Evolutionary conservation across 495 filamentous ascomycete species (phyloP), one percentile per base, ranked within the genome.

Genomic region (Tuber borchii): DNA sequence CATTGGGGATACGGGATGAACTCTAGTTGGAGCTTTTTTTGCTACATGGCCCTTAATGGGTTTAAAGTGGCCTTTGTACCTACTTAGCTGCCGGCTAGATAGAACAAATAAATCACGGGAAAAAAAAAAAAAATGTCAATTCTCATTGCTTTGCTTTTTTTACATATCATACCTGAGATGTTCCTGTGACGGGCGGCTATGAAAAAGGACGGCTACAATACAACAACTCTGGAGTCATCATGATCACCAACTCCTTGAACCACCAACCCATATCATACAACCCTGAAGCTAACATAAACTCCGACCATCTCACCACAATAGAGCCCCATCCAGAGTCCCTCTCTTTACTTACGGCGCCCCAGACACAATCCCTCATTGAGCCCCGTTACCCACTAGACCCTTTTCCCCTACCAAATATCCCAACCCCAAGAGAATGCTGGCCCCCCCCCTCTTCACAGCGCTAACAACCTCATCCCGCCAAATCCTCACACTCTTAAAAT

Each of bases 401-500:
- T 37, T 7, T 51, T 26, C 39, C 48, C 26, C 42, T 40, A 65
- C 48, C 71, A 40, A 72, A 65, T 65, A 26, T 65, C 56, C 26
- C 26, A 79, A 79, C 70, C 31, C 78, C 40, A 80, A 37, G 37
- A 37, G 19, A 78, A 82, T 3, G n/a, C 75, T 5, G 56, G 82
- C 85, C 81, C 71, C 81, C 40, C 89, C 89, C 40, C 84, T 97
- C 3, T 94, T 99, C 84, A 90, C 87, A 80, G 94, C 94, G 44
- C 91, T 96, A 69, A 92, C 95, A 42, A 92, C 88, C 81, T 97
- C 94, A 43, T 91, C 93, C 37, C 89, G 93, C 65, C 93, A 97
- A 77, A 89, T 99, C 69, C 94, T 92, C 82, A 90, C 92, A n/a
- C 88, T 98, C 16, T 89, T 99, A 44, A 92, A 93, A 77, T 96